phyloP scores from a whole-genome alignment of 192 early-diverging fungal species.

The Helicostylum pulchrum region DNA sequence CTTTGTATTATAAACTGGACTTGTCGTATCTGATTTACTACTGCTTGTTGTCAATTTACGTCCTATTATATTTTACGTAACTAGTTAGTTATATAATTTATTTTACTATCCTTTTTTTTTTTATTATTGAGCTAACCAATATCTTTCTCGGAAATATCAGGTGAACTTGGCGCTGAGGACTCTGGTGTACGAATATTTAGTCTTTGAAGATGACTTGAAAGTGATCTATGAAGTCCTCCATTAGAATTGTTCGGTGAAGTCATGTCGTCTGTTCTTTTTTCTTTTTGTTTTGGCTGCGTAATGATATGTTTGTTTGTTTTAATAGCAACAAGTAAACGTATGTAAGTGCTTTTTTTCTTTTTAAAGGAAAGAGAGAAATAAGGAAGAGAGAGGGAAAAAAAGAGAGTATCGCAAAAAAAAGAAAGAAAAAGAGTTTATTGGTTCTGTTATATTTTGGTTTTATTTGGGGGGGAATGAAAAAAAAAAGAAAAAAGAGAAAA shows the following conservation, averaged over 20 bases:
- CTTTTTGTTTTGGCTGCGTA: not conserved
- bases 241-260: slow-evolving; percentile 13
- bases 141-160: slow-evolving; percentile 19
- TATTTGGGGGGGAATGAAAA: not conserved
- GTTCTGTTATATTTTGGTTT: too few relatives aligned
- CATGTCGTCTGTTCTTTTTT: not conserved
- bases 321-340: too few relatives aligned
- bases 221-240: slow-evolving; percentile 21
- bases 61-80: not conserved
- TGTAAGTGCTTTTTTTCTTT: too few relatives aligned
- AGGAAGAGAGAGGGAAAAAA: not conserved
- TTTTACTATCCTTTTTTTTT: not conserved
- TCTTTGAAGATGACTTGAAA: slow-evolving; percentile 29
- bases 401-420: not conserved
- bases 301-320: not conserved
- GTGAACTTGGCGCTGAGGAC: not conserved
- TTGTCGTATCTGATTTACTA: not conserved
- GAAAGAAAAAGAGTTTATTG: not conserved
- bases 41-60: slow-evolving; percentile 1
- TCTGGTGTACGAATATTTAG: slow-evolving; percentile 13
- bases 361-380: not conserved
- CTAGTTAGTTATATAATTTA: not conserved
- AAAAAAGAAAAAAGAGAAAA: slow-evolving; percentile 3
- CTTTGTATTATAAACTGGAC: not conserved
- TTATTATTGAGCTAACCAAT: slow-evolving; percentile 5